phyloP scores from a whole-genome alignment of 352 stramenopile genomes.

The Phytophthora boehmeriae region DNA sequence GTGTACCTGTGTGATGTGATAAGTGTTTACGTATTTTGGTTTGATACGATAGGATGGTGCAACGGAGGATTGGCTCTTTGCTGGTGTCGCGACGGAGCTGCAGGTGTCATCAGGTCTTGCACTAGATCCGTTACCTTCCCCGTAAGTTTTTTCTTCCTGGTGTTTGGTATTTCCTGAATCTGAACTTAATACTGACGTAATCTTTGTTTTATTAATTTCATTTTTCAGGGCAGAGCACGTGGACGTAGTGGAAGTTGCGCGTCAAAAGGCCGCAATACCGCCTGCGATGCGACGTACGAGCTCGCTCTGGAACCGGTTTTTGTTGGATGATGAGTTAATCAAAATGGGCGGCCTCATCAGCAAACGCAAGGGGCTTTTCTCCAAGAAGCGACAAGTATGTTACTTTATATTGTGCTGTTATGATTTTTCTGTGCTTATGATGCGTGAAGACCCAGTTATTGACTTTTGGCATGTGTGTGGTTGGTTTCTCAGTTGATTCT shows the following conservation, averaged over 20 bases:
- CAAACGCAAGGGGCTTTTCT: slow-evolving; percentile 90
- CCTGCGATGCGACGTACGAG: slow-evolving; percentile 71
- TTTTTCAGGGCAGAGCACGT: slow-evolving; percentile 47
- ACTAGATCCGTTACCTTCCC: slow-evolving; percentile 59
- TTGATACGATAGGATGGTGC: slow-evolving; percentile 68
- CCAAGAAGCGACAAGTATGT: slow-evolving; percentile 81
- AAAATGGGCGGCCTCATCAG: slow-evolving; percentile 86
- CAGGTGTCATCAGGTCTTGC: slow-evolving; percentile 85
- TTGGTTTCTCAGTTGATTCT: slow-evolving; percentile 61
- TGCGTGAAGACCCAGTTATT: not conserved
- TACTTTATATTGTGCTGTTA: not conserved
- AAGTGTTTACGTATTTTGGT: slow-evolving; percentile 1
- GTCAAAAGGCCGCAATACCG: slow-evolving; percentile 73
- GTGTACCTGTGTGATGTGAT: not conserved
- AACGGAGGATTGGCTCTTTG: slow-evolving; percentile 90
- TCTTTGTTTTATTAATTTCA: slow-evolving; percentile 1
- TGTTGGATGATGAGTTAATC: slow-evolving; percentile 89
- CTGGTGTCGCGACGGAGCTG: slow-evolving; percentile 84
- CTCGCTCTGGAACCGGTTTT: slow-evolving; percentile 86
- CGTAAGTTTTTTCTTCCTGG: slow-evolving; percentile 47
- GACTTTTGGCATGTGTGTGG: not conserved
- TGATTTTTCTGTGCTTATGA: not conserved
- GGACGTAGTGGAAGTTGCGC: slow-evolving; percentile 79
- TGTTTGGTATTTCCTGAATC: slow-evolving; percentile 1
- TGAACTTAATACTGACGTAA: slow-evolving; percentile 2